These are phyloP conservation scores for Candida taoyuanica DNA, from an alignment of 805 yeast species.

Conservation along the genomic window DNA sequence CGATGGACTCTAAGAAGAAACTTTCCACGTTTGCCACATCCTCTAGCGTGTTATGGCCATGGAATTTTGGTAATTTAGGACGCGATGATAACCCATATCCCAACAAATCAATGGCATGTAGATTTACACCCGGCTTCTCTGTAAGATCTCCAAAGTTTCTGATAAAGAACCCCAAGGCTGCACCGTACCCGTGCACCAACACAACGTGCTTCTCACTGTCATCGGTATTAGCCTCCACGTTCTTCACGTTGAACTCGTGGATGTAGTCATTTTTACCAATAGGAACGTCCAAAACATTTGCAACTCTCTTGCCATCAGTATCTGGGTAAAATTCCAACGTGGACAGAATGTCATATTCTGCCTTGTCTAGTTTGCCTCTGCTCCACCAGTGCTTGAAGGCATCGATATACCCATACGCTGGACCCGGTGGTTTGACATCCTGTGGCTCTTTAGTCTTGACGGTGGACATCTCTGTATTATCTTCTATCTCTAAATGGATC, in stretches of 20 bases:
- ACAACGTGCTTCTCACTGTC: constrained; percentile 54
- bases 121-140: constrained; percentile 45
- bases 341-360: constrained; percentile 51
- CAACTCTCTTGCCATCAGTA: constrained; percentile 42
- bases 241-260: constrained; percentile 67
- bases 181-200: constrained; percentile 82
- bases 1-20: constrained; percentile 44
- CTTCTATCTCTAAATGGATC: too few species aligned
- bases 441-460: neutral
- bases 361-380: constrained; percentile 29
- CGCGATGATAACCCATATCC: constrained; percentile 64
- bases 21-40: constrained; percentile 31
- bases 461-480: neutral
- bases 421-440: neutral
- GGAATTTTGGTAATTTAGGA: constrained; percentile 32
- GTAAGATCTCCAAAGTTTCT: constrained; percentile 54
- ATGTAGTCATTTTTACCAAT: constrained; percentile 48
- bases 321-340: constrained; percentile 56
- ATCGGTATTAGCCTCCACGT: constrained; percentile 30
- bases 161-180: constrained; percentile 71
- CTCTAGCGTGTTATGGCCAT: constrained; percentile 16
- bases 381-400: constrained; percentile 42
- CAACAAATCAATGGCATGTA: constrained; percentile 57
- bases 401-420: constrained; percentile 24
- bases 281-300: constrained; percentile 48